Evolutionary conservation across 2,329 filamentous ascomycete species (phyloP).

Genomic region (Ambrosiella beaveri): DNA sequence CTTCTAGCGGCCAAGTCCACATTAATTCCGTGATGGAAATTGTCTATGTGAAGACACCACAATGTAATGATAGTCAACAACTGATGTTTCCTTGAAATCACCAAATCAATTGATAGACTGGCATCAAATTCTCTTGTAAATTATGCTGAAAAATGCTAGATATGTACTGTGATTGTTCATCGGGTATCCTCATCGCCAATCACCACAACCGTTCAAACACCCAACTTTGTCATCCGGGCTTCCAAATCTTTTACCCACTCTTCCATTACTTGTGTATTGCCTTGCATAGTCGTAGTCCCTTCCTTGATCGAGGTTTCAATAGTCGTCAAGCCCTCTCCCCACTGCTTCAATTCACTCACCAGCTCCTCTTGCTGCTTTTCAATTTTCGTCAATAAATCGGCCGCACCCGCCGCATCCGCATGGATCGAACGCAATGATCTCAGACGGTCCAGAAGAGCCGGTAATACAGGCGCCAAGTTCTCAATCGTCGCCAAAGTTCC

Average conservation of each 20-base stretch:
- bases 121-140: neutral
- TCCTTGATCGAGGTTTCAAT: constrained; percentile 60
- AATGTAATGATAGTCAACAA: too few relatives aligned
- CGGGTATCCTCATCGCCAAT: constrained; percentile 4
- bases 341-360: constrained; percentile 66
- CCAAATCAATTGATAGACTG: too few relatives aligned
- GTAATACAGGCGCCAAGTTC: constrained; percentile 65
- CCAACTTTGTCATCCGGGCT: constrained; percentile 44
- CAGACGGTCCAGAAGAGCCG: constrained; percentile 68
- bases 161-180: neutral
- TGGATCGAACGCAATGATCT: constrained; percentile 73
- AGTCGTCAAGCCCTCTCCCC: constrained; percentile 64
- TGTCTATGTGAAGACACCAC: neutral
- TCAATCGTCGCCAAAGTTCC: constrained; percentile 79
- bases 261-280: constrained; percentile 72
- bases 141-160: constrained; percentile 2
- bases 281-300: constrained; percentile 51
- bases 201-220: neutral
- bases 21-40: neutral
- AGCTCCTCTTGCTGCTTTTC: constrained; percentile 70
- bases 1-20: neutral
- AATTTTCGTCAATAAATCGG: constrained; percentile 57
- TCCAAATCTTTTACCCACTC: constrained; percentile 82
- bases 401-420: constrained; percentile 67
- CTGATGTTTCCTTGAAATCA: too few relatives aligned